phyloP scores from a whole-genome alignment of 129 eudicot species.

The Arctium lappa region DNA sequence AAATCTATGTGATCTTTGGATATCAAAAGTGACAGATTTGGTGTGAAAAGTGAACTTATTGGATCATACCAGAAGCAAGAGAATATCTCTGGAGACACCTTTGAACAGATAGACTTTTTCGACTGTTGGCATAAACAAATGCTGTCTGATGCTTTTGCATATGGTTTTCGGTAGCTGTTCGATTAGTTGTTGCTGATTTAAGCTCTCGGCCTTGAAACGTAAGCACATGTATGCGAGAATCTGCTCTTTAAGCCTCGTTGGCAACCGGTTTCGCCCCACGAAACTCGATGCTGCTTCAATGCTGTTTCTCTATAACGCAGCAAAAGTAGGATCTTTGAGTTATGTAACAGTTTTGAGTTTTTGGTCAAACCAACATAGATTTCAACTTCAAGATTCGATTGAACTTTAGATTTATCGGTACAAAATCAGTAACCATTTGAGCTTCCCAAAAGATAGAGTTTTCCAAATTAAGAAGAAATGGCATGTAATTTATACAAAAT shows the following conservation, averaged over 20 bases:
- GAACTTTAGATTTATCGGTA: background rate
- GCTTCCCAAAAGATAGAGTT: background rate
- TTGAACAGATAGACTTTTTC: slow-evolving; percentile 66
- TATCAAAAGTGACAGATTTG: background rate
- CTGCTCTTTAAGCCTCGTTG: slow-evolving; percentile 74
- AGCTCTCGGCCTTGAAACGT: slow-evolving; percentile 88
- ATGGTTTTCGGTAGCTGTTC: slow-evolving; percentile 86
- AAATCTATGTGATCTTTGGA: background rate
- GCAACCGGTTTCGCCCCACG: slow-evolving; percentile 78
- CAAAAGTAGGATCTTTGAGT: background rate
- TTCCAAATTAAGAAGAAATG: background rate
- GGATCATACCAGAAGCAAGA: slow-evolving; percentile 63
- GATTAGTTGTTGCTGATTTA: slow-evolving; percentile 78
- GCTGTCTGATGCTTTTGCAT: slow-evolving; percentile 78
- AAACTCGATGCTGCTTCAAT: slow-evolving; percentile 93
- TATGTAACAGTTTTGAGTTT: slow-evolving; percentile 4
- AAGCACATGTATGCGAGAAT: slow-evolving; percentile 90
- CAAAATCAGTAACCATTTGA: background rate
- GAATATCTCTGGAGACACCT: slow-evolving; percentile 70
- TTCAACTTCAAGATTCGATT: background rate
- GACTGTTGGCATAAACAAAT: slow-evolving; percentile 74
- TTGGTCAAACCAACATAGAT: background rate
- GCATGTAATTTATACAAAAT: background rate
- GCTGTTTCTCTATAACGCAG: slow-evolving; percentile 68
- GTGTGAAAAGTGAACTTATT: background rate